Conservation (phyloP, 2,329 filamentous ascomycete genomes). For the Fusarium sp. region DNA sequence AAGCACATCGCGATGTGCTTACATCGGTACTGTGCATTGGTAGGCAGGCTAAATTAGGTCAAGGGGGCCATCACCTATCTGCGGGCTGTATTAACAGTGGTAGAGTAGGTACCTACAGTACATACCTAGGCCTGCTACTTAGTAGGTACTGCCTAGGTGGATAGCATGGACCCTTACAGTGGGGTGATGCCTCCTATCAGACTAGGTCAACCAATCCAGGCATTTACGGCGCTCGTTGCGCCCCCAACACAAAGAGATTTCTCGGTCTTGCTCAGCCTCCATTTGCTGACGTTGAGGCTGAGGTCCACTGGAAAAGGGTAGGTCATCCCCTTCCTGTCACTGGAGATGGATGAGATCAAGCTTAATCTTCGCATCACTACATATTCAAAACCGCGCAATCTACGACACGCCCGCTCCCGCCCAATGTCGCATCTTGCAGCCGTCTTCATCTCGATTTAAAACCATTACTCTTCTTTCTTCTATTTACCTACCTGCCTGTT, state of each 20-base stretch:
- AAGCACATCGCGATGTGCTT: no score
- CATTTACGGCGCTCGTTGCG: neutral
- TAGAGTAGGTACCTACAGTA: no score
- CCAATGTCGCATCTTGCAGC: neutral
- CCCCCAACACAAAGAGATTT: neutral
- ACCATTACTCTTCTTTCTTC: neutral
- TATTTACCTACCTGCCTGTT: no score
- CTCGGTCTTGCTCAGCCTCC: slow-evolving; percentile 1
- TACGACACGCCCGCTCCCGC: neutral
- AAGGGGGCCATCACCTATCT: neutral
- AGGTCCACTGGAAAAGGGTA: slow-evolving; percentile 16
- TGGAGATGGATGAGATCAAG: slow-evolving; percentile 21
- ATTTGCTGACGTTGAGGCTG: neutral
- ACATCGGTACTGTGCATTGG: no score
- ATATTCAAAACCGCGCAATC: slow-evolving; percentile 1
- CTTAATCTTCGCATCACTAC: slow-evolving; percentile 11
- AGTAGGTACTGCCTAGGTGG: no score
- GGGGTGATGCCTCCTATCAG: neutral
- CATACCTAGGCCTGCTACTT: no score
- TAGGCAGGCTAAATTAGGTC: slow-evolving; percentile 7
- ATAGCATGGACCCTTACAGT: neutral
- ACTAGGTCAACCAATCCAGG: neutral
- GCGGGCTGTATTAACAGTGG: no score
- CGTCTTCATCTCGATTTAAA: neutral
- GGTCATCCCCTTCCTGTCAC: slow-evolving; percentile 8